A percentile compares a stretch with the other conserved stretches of the same genome.
These are phyloP conservation scores for Dendrocalamus sinicus DNA, from an alignment of 176 grass and related monocot species.

Conservation along the genomic window DNA sequence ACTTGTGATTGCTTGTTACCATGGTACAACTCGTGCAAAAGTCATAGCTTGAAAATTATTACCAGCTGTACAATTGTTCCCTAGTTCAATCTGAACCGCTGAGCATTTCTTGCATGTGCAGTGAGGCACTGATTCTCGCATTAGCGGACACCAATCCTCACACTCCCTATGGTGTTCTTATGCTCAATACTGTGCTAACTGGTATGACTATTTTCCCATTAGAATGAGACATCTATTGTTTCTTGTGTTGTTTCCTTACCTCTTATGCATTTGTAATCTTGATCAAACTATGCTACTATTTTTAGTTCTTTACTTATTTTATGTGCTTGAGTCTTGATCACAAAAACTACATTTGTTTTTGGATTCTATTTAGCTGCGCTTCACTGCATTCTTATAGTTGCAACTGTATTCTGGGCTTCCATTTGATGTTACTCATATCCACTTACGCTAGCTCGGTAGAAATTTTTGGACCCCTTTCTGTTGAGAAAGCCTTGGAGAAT, in stretches of 20 bases:
- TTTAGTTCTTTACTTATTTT: neutral
- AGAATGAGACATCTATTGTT: neutral
- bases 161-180: conserved; percentile 54
- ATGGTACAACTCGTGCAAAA: too few species aligned
- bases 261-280: conserved; percentile 3
- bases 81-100: too few species aligned
- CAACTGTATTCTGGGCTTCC: neutral
- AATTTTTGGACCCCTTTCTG: neutral
- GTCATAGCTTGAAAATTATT: too few species aligned
- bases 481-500: neutral
- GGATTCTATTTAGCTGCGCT: neutral
- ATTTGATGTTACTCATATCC: neutral
- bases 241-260: neutral
- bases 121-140: too few species aligned
- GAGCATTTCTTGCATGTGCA: too few species aligned
- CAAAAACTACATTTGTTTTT: neutral
- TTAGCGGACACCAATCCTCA: too few species aligned
- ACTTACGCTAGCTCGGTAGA: neutral
- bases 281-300: neutral
- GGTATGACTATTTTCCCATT: conserved; percentile 54
- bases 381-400: neutral
- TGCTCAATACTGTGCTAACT: conserved; percentile 97
- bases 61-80: too few species aligned
- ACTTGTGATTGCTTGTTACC: too few species aligned
- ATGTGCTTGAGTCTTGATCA: conserved; percentile 1